These are phyloP conservation scores for Rhodotorula glutinis DNA, from an alignment of 1,284 basidiomycete species.

Conservation along the genomic window DNA sequence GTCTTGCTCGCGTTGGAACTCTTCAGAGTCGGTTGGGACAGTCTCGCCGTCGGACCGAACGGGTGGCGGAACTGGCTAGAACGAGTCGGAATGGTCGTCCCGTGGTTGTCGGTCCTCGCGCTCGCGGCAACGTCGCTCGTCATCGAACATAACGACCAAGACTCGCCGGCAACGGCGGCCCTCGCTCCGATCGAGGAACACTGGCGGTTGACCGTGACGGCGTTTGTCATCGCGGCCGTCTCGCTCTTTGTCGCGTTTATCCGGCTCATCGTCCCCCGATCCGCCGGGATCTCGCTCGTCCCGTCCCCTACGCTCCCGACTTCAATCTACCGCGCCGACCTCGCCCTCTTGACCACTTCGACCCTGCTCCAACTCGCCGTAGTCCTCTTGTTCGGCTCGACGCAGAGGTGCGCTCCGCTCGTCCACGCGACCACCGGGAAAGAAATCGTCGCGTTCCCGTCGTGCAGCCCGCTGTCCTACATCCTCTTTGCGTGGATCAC, in stretches of 20 bases:
- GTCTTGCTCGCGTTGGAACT: constrained; percentile 57
- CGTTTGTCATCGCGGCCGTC: constrained; percentile 58
- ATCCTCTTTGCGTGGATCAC: constrained; percentile 41
- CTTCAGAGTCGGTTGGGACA: constrained; percentile 20
- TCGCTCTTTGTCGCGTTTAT: constrained; percentile 32
- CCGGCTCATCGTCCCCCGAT: constrained; percentile 29
- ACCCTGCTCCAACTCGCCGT: constrained; percentile 57
- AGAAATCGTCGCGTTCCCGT: constrained; percentile 13
- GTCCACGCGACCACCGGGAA: constrained; percentile 6
- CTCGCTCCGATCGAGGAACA: constrained; percentile 57
- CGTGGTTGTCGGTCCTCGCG: constrained; percentile 53
- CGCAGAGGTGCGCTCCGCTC: constrained; percentile 52
- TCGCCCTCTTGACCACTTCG: constrained; percentile 53
- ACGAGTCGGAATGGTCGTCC: not conserved
- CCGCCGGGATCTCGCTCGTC: constrained; percentile 18
- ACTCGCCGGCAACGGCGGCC: not conserved
- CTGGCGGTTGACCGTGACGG: constrained; percentile 62
- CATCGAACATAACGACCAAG: not conserved
- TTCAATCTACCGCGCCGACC: constrained; percentile 33
- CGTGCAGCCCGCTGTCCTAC: constrained; percentile 34
- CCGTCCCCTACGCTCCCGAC: constrained; percentile 5
- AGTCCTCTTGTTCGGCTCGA: constrained; percentile 57
- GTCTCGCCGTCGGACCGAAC: not conserved
- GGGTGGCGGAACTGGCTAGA: constrained; percentile 11
- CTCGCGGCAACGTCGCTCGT: constrained; percentile 58